phyloP scores from a whole-genome alignment of 2,329 filamentous ascomycete genomes.

The Trichoderma sp. region DNA sequence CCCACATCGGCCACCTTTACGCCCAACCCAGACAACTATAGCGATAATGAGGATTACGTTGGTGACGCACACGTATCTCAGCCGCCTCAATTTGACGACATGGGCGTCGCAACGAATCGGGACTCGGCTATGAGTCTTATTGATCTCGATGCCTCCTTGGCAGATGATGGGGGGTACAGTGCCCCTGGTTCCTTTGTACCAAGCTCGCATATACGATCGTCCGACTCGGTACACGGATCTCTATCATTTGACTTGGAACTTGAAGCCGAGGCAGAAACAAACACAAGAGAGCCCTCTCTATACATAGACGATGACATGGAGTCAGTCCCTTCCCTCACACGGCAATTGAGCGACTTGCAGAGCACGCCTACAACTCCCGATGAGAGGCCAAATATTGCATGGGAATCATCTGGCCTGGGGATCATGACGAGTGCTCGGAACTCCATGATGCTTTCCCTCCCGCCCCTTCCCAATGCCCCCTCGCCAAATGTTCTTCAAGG shows the following conservation, averaged over 20 bases:
- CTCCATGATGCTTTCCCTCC: constrained; percentile 7
- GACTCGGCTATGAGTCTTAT: constrained; percentile 23
- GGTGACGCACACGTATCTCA: background rate
- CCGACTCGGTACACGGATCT: constrained; percentile 20
- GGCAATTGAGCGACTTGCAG: constrained; percentile 11
- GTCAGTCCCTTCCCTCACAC: constrained; percentile 7
- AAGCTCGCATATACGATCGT: constrained; percentile 29
- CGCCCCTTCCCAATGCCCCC: constrained; percentile 9
- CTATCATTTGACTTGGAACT: constrained; percentile 21
- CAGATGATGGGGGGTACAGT: constrained; percentile 27
- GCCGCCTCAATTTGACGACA: constrained; percentile 1
- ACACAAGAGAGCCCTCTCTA: constrained; percentile 13
- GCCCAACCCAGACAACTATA: constrained; percentile 1
- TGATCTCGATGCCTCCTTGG: constrained; percentile 16
- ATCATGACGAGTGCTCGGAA: constrained; percentile 12
- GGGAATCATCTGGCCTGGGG: constrained; percentile 15
- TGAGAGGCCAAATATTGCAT: constrained; percentile 13
- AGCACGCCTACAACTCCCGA: constrained; percentile 18
- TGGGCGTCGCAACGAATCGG: constrained; percentile 32
- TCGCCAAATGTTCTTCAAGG: constrained; percentile 14
- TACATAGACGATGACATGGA: constrained; percentile 20
- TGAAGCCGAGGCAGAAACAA: constrained; percentile 18
- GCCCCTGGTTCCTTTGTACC: constrained; percentile 27
- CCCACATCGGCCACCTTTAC: constrained; percentile 25
- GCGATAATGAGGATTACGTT: constrained; percentile 1